These are phyloP conservation scores for Ophiobolus disseminans DNA, from an alignment of 2,329 filamentous ascomycete genomes.

Conservation along the genomic window DNA sequence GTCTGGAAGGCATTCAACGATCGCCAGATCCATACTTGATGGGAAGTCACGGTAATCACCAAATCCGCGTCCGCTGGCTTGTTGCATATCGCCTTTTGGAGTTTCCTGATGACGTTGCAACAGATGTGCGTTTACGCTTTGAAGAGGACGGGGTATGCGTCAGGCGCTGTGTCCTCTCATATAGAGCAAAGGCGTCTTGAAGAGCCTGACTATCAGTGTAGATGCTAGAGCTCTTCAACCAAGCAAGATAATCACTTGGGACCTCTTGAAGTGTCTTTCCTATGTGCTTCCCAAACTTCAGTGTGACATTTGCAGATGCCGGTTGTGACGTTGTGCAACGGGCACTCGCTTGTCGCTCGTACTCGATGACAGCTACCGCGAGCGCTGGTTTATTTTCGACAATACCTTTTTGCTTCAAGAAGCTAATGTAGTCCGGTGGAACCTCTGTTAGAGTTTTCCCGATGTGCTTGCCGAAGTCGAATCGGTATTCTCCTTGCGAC, in stretches of 20 bases:
- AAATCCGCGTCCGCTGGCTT: background rate
- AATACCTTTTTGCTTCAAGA: conserved; percentile 6
- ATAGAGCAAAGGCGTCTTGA: background rate
- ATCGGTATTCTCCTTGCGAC: background rate
- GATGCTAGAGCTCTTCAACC: background rate
- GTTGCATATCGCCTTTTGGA: background rate
- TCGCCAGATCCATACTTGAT: too few species aligned
- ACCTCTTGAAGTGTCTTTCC: background rate
- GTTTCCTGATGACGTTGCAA: background rate
- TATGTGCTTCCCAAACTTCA: background rate
- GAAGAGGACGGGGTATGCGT: background rate
- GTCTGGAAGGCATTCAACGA: too few species aligned
- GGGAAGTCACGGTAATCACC: too few species aligned
- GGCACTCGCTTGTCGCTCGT: background rate
- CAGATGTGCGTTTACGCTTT: background rate
- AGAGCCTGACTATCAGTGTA: background rate
- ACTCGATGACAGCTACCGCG: conserved; percentile 1
- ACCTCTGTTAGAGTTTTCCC: conserved; percentile 6
- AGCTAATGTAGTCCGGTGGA: conserved; percentile 2
- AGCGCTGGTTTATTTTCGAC: conserved; percentile 3
- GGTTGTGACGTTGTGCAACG: background rate
- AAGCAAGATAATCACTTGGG: background rate
- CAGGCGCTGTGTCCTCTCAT: background rate
- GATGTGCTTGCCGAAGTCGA: background rate
- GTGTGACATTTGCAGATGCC: background rate